Conservation (phyloP, 805 yeast genomes). For the Candida pini region DNA sequence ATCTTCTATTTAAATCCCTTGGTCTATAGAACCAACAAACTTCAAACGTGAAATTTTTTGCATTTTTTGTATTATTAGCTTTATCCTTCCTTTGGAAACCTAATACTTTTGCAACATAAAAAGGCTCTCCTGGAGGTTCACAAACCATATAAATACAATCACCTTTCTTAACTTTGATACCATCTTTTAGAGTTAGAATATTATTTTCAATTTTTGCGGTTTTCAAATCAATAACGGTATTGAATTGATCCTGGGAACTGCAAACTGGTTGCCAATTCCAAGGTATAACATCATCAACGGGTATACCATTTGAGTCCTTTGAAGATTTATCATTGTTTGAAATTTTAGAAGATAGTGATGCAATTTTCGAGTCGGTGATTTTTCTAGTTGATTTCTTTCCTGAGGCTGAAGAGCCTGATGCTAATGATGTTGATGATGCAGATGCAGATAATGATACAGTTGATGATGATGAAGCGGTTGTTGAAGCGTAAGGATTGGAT, state of each 20-base stretch:
- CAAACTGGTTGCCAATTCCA: conserved; percentile 48
- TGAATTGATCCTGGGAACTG: conserved; percentile 33
- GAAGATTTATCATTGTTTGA: conserved; percentile 1
- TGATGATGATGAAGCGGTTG: conserved; percentile 4
- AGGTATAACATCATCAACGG: conserved; percentile 33
- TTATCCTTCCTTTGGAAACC: conserved; percentile 53
- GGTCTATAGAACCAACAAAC: conserved; percentile 93
- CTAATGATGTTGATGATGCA: conserved; percentile 1
- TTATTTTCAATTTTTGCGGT: conserved; percentile 37
- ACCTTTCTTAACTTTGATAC: conserved; percentile 37
- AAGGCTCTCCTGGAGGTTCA: conserved; percentile 94
- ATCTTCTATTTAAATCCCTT: conserved; percentile 65
- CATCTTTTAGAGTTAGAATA: conserved; percentile 35
- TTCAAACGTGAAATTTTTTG: conserved; percentile 52
- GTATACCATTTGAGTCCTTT: conserved; percentile 9
- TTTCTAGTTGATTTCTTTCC: conserved; percentile 1
- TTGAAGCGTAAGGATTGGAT: neutral
- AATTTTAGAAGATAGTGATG: neutral
- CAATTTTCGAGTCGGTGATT: neutral
- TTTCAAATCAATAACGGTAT: conserved; percentile 35
- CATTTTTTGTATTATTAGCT: conserved; percentile 32
- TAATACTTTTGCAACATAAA: conserved; percentile 77
- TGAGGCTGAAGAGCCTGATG: neutral
- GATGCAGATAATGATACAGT: neutral
- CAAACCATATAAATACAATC: conserved; percentile 79